Conservation (phyloP, 2,329 filamentous ascomycete genomes). For the Colletotrichum sp. region DNA sequence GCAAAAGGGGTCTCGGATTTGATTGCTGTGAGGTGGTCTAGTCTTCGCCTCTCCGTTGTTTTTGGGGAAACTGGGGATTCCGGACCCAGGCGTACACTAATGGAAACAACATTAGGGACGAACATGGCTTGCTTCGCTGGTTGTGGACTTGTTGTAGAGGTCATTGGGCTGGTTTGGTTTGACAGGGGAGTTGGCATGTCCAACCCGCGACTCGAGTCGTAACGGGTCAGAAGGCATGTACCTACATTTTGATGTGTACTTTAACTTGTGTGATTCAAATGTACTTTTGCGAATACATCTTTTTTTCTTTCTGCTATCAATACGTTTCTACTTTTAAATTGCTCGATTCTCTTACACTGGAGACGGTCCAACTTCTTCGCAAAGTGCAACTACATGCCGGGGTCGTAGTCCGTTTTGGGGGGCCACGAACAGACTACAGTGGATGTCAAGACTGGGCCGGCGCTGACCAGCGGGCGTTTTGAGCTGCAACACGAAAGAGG, state of each 20-base stretch:
- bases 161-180: neutral
- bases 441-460: neutral
- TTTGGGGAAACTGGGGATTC: neutral
- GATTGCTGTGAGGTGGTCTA: neutral
- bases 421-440: neutral
- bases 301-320: neutral
- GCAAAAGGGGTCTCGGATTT: slow-evolving; percentile 13
- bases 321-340: neutral
- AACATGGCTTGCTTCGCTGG: neutral
- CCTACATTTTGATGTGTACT: neutral
- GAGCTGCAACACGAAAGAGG: slow-evolving; percentile 17
- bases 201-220: neutral
- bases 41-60: neutral
- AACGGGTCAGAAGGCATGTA: neutral
- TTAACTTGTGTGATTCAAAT: neutral
- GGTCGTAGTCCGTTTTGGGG: neutral
- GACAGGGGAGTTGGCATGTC: neutral
- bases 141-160: neutral
- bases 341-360: neutral
- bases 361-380: neutral
- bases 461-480: slow-evolving; percentile 18
- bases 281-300: neutral
- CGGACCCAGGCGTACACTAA: neutral
- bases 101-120: slow-evolving; percentile 7
- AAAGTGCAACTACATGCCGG: neutral